Percentiles rank a stretch among this genome's conserved stretches.
These are phyloP conservation scores for Arthrobotrys megalospora DNA, from an alignment of 2,329 filamentous ascomycete species.

Conservation along the genomic window DNA sequence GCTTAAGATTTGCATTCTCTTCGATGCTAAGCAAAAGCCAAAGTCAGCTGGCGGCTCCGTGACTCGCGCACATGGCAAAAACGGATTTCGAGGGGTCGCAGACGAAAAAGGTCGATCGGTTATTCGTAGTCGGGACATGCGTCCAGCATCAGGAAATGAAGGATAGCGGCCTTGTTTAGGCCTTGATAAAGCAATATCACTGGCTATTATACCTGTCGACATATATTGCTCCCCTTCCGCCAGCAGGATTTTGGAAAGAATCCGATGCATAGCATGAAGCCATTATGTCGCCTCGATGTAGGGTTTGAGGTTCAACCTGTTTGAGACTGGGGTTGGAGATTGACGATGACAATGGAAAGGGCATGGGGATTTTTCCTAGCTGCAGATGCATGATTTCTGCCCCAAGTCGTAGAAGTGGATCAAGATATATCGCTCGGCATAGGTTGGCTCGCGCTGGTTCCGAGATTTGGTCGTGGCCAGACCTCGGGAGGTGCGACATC, in stretches of 20 bases:
- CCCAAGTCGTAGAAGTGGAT: slow-evolving; percentile 30
- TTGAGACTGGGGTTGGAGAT: slow-evolving; percentile 37
- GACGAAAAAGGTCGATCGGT: slow-evolving; percentile 8
- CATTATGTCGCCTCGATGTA: slow-evolving; percentile 40
- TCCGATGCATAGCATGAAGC: slow-evolving; percentile 36
- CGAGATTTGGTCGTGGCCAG: slow-evolving; percentile 33
- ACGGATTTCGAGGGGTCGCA: slow-evolving; percentile 24
- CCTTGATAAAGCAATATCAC: slow-evolving; percentile 44
- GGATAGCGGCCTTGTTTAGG: slow-evolving; percentile 16
- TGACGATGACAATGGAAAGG: slow-evolving; percentile 17
- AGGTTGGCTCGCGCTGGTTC: slow-evolving; percentile 30
- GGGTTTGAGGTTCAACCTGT: slow-evolving; percentile 33
- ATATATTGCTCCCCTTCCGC: slow-evolving; percentile 48
- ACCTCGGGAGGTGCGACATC: slow-evolving; percentile 28
- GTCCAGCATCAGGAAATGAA: slow-evolving; percentile 39
- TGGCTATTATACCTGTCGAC: slow-evolving; percentile 47
- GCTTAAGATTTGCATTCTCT: slow-evolving; percentile 13
- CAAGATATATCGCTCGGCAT: slow-evolving; percentile 41
- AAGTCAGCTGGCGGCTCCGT: slow-evolving; percentile 46
- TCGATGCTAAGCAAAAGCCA: slow-evolving; percentile 1
- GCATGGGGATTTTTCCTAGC: slow-evolving; percentile 43
- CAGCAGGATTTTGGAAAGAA: slow-evolving; percentile 37
- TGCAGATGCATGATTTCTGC: slow-evolving; percentile 43
- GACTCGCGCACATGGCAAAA: slow-evolving; percentile 52
- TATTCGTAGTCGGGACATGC: slow-evolving; percentile 33